phyloP scores from a whole-genome alignment of 1,284 basidiomycete species.

The Rhodotorula sp. region DNA sequence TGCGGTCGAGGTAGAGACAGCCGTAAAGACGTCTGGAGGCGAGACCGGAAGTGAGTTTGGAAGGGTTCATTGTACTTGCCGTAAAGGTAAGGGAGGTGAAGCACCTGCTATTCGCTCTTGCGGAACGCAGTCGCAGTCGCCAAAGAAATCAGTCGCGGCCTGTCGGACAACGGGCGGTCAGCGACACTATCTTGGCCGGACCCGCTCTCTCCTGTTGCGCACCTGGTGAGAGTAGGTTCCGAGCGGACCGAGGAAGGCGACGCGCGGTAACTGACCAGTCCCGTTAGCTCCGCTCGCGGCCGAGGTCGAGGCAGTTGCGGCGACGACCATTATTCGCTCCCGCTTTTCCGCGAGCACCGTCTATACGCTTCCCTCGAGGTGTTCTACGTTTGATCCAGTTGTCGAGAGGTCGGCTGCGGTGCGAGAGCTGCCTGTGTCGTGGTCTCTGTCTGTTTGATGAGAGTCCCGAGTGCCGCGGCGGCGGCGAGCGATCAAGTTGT shows the following conservation, averaged over 20 bases:
- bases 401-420: too few relatives aligned
- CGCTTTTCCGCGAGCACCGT: too few relatives aligned
- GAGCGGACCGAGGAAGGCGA: slow-evolving; percentile 43
- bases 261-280: slow-evolving; percentile 11
- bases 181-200: too few relatives aligned
- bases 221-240: slow-evolving; percentile 45
- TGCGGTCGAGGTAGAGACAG: slow-evolving; percentile 14
- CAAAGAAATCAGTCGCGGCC: slow-evolving; percentile 38
- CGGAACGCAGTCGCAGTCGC: slow-evolving; percentile 16
- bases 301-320: background rate
- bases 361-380: too few relatives aligned
- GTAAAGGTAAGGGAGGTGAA: background rate
- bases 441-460: too few relatives aligned
- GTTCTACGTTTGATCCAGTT: too few relatives aligned
- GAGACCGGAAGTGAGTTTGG: background rate
- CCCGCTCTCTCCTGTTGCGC: background rate
- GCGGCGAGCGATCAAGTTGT: too few relatives aligned
- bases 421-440: too few relatives aligned
- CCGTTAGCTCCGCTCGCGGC: background rate
- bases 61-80: background rate
- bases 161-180: background rate
- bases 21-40: slow-evolving; percentile 38
- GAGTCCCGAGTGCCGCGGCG: too few relatives aligned
- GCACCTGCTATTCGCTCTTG: slow-evolving; percentile 29
- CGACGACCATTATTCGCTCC: background rate